phyloP scores from a whole-genome alignment of 257 asterid genomes.

The Echites panduratus region DNA sequence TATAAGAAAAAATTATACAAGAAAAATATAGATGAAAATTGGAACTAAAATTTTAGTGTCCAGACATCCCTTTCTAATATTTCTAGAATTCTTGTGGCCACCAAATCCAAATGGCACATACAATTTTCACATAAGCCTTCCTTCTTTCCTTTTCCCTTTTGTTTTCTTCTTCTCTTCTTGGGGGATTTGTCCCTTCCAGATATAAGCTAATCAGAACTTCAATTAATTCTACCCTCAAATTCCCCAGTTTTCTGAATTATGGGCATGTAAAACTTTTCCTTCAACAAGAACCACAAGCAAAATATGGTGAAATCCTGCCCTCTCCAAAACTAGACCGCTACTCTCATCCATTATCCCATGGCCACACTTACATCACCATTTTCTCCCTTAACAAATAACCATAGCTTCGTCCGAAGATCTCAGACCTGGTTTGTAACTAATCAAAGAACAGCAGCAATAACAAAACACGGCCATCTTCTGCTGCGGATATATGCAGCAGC shows the following conservation, averaged over 20 bases:
- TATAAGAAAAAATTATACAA: no score
- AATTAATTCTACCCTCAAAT: background rate
- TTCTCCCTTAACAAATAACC: conserved; percentile 34
- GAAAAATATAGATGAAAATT: no score
- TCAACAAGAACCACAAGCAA: conserved; percentile 17
- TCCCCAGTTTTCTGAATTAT: background rate
- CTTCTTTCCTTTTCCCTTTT: no score
- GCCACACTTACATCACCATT: conserved; percentile 46
- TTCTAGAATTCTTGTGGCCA: background rate
- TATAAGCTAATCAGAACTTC: background rate
- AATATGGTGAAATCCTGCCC: conserved; percentile 14
- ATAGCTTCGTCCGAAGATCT: conserved; percentile 22
- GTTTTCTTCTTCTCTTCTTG: no score
- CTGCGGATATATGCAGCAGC: conserved; percentile 36
- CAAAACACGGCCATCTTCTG: background rate
- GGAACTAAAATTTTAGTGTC: background rate
- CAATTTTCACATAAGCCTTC: background rate
- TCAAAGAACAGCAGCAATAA: conserved; percentile 13
- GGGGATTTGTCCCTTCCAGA: conserved; percentile 3
- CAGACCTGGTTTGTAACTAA: conserved; percentile 13
- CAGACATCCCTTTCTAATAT: background rate
- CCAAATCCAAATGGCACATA: background rate
- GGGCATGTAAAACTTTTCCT: background rate
- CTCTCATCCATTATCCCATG: conserved; percentile 29
- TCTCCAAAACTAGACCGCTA: conserved; percentile 12